A percentile compares a stretch with the other conserved stretches of the same genome.
phyloP scores from a whole-genome alignment of 2,329 filamentous ascomycete species.

The Botryotinia narcissicola region DNA sequence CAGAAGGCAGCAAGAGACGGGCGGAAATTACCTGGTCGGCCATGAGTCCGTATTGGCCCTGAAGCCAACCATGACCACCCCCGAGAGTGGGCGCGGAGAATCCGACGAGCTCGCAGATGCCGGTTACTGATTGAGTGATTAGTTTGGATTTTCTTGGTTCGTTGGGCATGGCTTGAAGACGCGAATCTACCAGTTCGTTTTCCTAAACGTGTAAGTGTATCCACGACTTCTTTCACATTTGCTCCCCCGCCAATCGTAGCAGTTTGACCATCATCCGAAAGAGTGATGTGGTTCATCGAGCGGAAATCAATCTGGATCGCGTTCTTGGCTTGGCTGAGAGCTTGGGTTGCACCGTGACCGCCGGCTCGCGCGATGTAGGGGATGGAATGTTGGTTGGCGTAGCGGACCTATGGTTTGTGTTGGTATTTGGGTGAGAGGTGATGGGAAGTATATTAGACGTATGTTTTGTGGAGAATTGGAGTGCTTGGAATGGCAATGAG shows the following conservation, averaged over 20 bases:
- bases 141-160: background rate
- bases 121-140: background rate
- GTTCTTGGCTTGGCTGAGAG: conserved; percentile 6
- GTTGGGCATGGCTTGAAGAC: background rate
- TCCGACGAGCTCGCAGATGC: background rate
- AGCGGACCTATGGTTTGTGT: conserved; percentile 2
- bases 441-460: background rate
- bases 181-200: background rate
- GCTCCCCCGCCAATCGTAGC: conserved; percentile 7
- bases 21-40: conserved; percentile 46
- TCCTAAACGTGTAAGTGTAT: background rate
- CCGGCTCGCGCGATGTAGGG: conserved; percentile 48
- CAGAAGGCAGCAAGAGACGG: conserved; percentile 46
- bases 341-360: conserved; percentile 45
- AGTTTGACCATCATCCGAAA: background rate
- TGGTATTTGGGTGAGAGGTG: background rate
- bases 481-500: background rate
- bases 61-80: conserved; percentile 43
- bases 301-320: conserved; percentile 17
- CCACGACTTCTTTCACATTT: background rate
- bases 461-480: background rate
- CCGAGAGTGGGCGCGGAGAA: conserved; percentile 36
- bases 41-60: conserved; percentile 43
- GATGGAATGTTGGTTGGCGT: conserved; percentile 6
- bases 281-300: background rate